These are phyloP conservation scores for Pyricularia pennisetigena DNA, from an alignment of 2,329 filamentous ascomycete species.

Conservation along the genomic window DNA sequence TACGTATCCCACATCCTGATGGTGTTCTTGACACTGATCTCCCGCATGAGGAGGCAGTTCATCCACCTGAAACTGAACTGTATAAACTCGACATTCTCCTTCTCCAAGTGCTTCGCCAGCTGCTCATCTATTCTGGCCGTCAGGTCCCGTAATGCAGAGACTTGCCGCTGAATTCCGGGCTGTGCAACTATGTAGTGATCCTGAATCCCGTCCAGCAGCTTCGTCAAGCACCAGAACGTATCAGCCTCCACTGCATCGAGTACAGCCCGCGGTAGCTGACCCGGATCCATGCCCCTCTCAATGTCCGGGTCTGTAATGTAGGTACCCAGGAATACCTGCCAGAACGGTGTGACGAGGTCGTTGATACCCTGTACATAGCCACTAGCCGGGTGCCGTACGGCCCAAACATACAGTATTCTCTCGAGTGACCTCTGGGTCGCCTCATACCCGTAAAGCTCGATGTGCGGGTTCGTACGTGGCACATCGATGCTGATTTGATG, in stretches of 20 bases:
- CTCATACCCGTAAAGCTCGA: slow-evolving; percentile 91
- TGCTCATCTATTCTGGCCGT: slow-evolving; percentile 80
- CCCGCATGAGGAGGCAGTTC: slow-evolving; percentile 97
- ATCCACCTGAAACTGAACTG: slow-evolving; percentile 99
- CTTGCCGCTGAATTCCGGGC: slow-evolving; percentile 91
- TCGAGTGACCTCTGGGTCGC: slow-evolving; percentile 91
- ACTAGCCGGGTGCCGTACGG: slow-evolving; percentile 91
- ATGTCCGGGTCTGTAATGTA: slow-evolving; percentile 95
- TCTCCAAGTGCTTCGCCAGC: slow-evolving; percentile 80
- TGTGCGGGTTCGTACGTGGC: slow-evolving; percentile 89
- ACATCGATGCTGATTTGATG: slow-evolving; percentile 99
- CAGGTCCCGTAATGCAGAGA: slow-evolving; percentile 77
- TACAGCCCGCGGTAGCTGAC: slow-evolving; percentile 81
- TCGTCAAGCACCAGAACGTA: slow-evolving; percentile 96
- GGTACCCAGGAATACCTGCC: slow-evolving; percentile 89
- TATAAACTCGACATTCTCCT: slow-evolving; percentile 92
- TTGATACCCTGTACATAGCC: slow-evolving; percentile 99
- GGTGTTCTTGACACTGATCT: slow-evolving; percentile 92
- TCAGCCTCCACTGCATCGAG: slow-evolving; percentile 96
- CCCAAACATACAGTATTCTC: slow-evolving; percentile 94
- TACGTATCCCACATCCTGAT: slow-evolving; percentile 99
- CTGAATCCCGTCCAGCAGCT: slow-evolving; percentile 95
- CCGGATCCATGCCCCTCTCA: slow-evolving; percentile 91
- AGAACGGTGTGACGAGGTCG: slow-evolving; percentile 94
- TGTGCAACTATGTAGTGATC: slow-evolving; percentile 99